These are phyloP conservation scores for Heterobasidion parviporum DNA, from an alignment of 1,284 basidiomycete genomes.

Conservation along the genomic window DNA sequence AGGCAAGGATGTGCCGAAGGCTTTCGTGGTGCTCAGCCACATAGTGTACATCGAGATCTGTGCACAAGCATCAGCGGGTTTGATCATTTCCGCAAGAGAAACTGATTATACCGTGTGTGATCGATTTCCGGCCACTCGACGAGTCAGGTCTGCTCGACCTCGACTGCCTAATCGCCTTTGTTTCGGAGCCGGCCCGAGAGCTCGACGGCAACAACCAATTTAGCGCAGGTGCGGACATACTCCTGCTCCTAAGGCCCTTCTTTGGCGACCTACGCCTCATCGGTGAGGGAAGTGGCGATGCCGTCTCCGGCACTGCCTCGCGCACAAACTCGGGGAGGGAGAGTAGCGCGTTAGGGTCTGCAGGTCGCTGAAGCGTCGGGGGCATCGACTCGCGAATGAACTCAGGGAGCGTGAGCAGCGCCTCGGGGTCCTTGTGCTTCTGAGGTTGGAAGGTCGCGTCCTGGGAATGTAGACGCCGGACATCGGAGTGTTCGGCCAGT, in stretches of 20 bases:
- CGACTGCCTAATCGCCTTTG: conserved; percentile 9
- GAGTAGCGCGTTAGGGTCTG: conserved; percentile 41
- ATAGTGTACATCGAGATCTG: conserved; percentile 49
- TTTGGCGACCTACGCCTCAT: conserved; percentile 17
- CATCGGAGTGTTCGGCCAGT: conserved; percentile 56
- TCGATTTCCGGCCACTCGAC: conserved; percentile 15
- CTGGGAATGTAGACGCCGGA: conserved; percentile 62
- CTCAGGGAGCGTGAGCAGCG: conserved; percentile 52
- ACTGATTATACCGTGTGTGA: neutral
- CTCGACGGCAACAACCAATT: conserved; percentile 47
- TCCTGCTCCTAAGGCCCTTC: conserved; percentile 40
- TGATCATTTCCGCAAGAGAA: neutral
- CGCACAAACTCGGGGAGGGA: conserved; percentile 52
- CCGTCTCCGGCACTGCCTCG: conserved; percentile 32
- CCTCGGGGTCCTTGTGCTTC: conserved; percentile 45
- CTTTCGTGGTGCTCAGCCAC: conserved; percentile 83
- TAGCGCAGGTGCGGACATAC: conserved; percentile 64
- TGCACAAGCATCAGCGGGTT: neutral
- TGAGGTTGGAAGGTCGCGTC: conserved; percentile 41
- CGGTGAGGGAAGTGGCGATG: conserved; percentile 20
- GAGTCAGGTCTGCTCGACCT: conserved; percentile 20
- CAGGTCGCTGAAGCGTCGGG: conserved; percentile 8
- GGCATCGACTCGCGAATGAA: conserved; percentile 54
- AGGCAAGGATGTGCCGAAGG: conserved; percentile 66
- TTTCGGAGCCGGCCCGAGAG: conserved; percentile 16